phyloP scores from a whole-genome alignment of 148 eudicot genomes.

The Polygonum aviculare region DNA sequence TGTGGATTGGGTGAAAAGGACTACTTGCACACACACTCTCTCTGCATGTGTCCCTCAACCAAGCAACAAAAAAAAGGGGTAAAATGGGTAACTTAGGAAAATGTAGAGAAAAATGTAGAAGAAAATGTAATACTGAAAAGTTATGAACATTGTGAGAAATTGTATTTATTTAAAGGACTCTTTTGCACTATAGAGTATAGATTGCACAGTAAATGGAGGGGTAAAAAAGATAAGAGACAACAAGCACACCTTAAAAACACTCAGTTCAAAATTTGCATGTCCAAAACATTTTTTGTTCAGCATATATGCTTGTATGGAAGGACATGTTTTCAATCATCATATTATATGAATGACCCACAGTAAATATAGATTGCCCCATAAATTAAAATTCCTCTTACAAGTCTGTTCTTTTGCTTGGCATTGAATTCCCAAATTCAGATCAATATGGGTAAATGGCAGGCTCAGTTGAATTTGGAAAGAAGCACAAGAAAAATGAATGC shows the following conservation, averaged over 20 bases:
- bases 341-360: too few species aligned
- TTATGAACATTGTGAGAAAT: neutral
- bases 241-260: neutral
- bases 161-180: neutral
- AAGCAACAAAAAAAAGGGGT: neutral
- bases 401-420: too few species aligned
- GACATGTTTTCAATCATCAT: too few species aligned
- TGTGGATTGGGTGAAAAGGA: neutral
- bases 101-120: neutral
- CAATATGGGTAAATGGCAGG: too few species aligned
- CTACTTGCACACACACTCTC: neutral
- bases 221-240: neutral
- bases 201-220: too few species aligned
- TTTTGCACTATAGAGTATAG: neutral
- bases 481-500: neutral
- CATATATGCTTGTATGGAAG: neutral
- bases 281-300: neutral
- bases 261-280: too few species aligned
- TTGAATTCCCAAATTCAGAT: too few species aligned
- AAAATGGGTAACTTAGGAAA: neutral
- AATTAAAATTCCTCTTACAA: too few species aligned
- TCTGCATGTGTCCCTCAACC: neutral
- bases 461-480: too few species aligned
- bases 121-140: neutral
- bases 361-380: too few species aligned